Percentiles rank a stretch among this genome's conserved stretches.
These are phyloP conservation scores for Scheffersomyces quercinus DNA, from an alignment of 1,139 yeast species.

Conservation along the genomic window DNA sequence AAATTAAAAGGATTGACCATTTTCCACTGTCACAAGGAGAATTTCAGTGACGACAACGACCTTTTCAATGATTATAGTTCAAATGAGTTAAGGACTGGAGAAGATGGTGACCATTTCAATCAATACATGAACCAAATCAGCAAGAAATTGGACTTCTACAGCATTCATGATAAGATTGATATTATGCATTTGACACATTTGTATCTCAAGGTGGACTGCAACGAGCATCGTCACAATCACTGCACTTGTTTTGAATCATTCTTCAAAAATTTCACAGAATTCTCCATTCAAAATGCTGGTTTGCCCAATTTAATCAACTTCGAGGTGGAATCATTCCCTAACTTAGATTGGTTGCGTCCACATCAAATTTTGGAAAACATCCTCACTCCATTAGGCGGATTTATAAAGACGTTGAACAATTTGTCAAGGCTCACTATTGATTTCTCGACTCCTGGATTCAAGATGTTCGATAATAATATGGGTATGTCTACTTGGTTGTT, in stretches of 20 bases:
- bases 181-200: slow-evolving; percentile 23
- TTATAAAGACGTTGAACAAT: slow-evolving; percentile 25
- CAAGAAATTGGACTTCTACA: slow-evolving; percentile 23
- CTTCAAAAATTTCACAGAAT: slow-evolving; percentile 27
- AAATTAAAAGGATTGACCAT: slow-evolving; percentile 32
- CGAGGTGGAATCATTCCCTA: slow-evolving; percentile 37
- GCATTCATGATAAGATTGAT: slow-evolving; percentile 27
- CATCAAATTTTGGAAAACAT: slow-evolving; percentile 35
- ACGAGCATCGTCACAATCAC: slow-evolving; percentile 22
- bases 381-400: slow-evolving; percentile 34
- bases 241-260: slow-evolving; percentile 37
- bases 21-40: slow-evolving; percentile 36
- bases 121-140: slow-evolving; percentile 18
- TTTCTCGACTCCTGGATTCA: slow-evolving; percentile 41
- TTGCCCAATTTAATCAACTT: slow-evolving; percentile 33
- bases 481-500: slow-evolving; percentile 31
- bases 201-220: slow-evolving; percentile 36
- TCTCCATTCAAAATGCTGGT: slow-evolving; percentile 23
- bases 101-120: slow-evolving; percentile 7
- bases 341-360: slow-evolving; percentile 41
- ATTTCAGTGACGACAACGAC: slow-evolving; percentile 7
- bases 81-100: background rate
- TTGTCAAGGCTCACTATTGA: slow-evolving; percentile 31
- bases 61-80: slow-evolving; percentile 1
- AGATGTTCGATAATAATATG: slow-evolving; percentile 38